Conservation (phyloP, 345 rosid genomes). For the Geranium rotundifolium region DNA sequence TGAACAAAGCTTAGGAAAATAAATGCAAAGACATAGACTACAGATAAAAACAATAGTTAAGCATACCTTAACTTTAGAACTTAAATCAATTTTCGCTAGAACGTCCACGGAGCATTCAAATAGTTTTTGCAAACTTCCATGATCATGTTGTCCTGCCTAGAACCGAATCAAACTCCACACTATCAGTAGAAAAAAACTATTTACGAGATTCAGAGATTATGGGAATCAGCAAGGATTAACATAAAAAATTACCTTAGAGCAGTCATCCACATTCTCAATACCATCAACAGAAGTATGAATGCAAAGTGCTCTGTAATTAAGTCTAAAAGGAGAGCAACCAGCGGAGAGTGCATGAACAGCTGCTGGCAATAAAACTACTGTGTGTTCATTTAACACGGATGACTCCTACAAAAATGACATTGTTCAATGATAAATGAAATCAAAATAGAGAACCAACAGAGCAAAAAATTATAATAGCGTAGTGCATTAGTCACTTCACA, state of each 20-base stretch:
- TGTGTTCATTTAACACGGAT: slow-evolving; percentile 35
- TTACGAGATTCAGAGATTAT: background rate
- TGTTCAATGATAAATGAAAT: too few relatives aligned
- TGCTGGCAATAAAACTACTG: slow-evolving; percentile 56
- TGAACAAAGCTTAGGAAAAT: background rate
- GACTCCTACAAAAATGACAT: slow-evolving; percentile 32
- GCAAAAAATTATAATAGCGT: too few relatives aligned
- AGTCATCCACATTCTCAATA: slow-evolving; percentile 32
- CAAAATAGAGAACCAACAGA: too few relatives aligned
- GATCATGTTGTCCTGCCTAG: slow-evolving; percentile 24
- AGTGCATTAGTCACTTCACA: too few relatives aligned
- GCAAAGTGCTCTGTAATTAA: slow-evolving; percentile 25
- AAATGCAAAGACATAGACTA: background rate
- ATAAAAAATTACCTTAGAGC: slow-evolving; percentile 29
- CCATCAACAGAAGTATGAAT: slow-evolving; percentile 19
- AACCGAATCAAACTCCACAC: slow-evolving; percentile 7
- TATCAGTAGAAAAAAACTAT: too few relatives aligned
- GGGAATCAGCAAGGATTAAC: slow-evolving; percentile 2
- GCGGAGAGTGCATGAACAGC: slow-evolving; percentile 69
- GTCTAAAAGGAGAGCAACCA: slow-evolving; percentile 46
- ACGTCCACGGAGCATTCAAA: slow-evolving; percentile 78
- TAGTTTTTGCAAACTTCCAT: slow-evolving; percentile 27
- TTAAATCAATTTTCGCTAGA: slow-evolving; percentile 38
- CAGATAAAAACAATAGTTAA: background rate
- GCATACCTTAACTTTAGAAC: slow-evolving; percentile 34